Evolutionary conservation across 495 filamentous ascomycete species (phyloP).

Genomic region (Parathielavia appendiculata): DNA sequence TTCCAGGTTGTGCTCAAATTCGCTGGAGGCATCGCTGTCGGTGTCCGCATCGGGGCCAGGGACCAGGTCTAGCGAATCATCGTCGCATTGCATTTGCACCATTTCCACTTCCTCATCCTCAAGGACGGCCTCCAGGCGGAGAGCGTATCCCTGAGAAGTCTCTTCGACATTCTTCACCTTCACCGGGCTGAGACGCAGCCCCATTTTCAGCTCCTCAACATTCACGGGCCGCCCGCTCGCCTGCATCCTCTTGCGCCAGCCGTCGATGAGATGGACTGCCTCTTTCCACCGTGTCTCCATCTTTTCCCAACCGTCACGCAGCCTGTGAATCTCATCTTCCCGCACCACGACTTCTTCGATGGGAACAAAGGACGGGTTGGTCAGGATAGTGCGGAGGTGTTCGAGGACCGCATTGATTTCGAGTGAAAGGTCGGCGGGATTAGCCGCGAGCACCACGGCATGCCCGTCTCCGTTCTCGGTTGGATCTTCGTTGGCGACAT

Average conservation of each 20-base stretch:
- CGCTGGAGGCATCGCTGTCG: slow-evolving; percentile 13
- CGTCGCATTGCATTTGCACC: slow-evolving; percentile 15
- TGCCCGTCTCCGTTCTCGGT: slow-evolving; percentile 35
- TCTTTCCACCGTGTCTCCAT: slow-evolving; percentile 90
- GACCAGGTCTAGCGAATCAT: slow-evolving; percentile 30
- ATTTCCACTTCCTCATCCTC: slow-evolving; percentile 34
- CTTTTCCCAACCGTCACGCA: slow-evolving; percentile 81
- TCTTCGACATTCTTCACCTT: slow-evolving; percentile 50
- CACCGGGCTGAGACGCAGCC: slow-evolving; percentile 62
- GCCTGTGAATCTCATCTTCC: slow-evolving; percentile 78
- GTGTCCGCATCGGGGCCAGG: slow-evolving; percentile 7
- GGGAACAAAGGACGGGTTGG: slow-evolving; percentile 92
- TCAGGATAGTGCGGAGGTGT: slow-evolving; percentile 75
- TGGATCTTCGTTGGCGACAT: slow-evolving; percentile 20
- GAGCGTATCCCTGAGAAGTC: slow-evolving; percentile 34
- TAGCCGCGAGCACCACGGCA: slow-evolving; percentile 47
- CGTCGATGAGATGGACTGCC: slow-evolving; percentile 82
- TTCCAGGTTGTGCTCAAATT: slow-evolving; percentile 40
- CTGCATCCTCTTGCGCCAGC: slow-evolving; percentile 81
- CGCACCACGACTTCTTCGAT: slow-evolving; percentile 88
- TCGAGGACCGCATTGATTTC: slow-evolving; percentile 72
- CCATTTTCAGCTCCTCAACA: slow-evolving; percentile 74
- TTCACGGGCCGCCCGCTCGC: slow-evolving; percentile 74
- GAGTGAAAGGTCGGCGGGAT: slow-evolving; percentile 64
- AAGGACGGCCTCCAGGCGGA: slow-evolving; percentile 37